Evolutionary conservation across 768 basidiomycete genomes (phyloP), one percentile per base, ranked within the genome.

Genomic region (Leucosporidium creatinivorum): DNA sequence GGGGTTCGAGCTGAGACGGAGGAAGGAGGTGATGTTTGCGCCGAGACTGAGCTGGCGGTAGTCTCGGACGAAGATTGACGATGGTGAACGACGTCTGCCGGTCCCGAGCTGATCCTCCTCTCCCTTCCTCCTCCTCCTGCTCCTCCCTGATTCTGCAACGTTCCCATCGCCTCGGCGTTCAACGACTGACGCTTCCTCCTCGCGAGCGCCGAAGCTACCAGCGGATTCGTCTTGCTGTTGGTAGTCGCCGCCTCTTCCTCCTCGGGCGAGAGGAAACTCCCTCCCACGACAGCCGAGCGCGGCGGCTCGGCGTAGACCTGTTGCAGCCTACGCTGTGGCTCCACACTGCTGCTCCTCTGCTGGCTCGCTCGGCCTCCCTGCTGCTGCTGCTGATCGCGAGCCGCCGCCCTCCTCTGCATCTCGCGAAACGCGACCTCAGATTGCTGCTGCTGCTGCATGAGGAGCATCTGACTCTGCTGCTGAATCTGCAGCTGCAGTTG

Each of bases 181-280:
- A 58, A 17, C 33, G 33, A 36, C 57, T 58, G 57, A 6, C 57
- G 57, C 57, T 58, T 58, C 23, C 57, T 21, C 10, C 57, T 33
- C 1, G 57, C 57, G 36, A 58, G 36, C 18, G 57, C 57, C 23
- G 33, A 36, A 23, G 57, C 57, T 13, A 36, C 36, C 23, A 58
- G 57, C 31, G 57, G 57, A 10, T 58, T 58, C 21, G 23, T n/a
- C 33, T 25, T 36, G 33, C 39, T 44, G 39, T 44, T 44, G 15
- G 8, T 44, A 17, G 39, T 44, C 8, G 39, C 36, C 8, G 57
- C 19, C 36, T 58, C 57, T 36, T 58, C 57, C 23, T 36, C 23
- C 36, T 58, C 57, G 33, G 30, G 8, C 57, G 57, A n/a, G n/a
- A 39, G 39, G 39, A 44, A 44, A 13, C 39, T 44, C 15, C 39